Evolutionary conservation across 352 stramenopile species (phyloP), one percentile per base, ranked within the genome.

Genomic region (Pythium apleroticum): DNA sequence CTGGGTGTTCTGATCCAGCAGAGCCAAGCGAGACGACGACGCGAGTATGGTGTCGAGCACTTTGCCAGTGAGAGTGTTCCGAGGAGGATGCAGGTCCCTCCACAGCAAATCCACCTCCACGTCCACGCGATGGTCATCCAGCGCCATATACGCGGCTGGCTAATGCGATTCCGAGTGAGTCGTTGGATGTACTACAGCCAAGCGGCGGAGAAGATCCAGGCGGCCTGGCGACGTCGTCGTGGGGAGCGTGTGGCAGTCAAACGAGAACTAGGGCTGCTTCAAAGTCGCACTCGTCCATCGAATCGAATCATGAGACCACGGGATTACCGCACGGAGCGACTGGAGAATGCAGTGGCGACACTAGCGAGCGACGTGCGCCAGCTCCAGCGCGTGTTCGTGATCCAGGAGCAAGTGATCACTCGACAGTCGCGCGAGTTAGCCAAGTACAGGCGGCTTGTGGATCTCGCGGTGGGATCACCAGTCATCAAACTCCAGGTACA

Each of bases 331-430:
- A 58, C 11, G n/a, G 39, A 45, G 25, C 58, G 48, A 27, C 33
- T 49, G 48, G 48, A 11, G 12, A 52, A 63, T 53, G 59, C 46
- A 0, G 54, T 77, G 60, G 27, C 58, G 41, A 20, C 46, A 45
- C 20, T 73, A 12, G 48, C 60, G 6, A 19, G 25, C 2, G 80
- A 86, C 30, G 61, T 89, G 4, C 68, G 66, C 14, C 63, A 83
- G 28, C 66, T 87, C 8, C 80, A 87, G 43, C 77, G 74, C 4
- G 70, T 83, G 27, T 78, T 73, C 31, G 74, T 80, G 0, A 71
- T 82, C 0, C 77, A 89, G 56, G 74, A 82, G 17, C 60, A 75
- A n/a, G 70, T 67, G 20, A 76, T 78, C 35, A 37, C 59, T 0
- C 59, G 53, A 15, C 59, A 78, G 14, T 78, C 68, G 71, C 59